A percentile compares a stretch with the other conserved stretches of the same genome.
These are phyloP conservation scores for Geoglossum glabrum DNA, from an alignment of 495 filamentous ascomycete genomes.

Conservation along the genomic window DNA sequence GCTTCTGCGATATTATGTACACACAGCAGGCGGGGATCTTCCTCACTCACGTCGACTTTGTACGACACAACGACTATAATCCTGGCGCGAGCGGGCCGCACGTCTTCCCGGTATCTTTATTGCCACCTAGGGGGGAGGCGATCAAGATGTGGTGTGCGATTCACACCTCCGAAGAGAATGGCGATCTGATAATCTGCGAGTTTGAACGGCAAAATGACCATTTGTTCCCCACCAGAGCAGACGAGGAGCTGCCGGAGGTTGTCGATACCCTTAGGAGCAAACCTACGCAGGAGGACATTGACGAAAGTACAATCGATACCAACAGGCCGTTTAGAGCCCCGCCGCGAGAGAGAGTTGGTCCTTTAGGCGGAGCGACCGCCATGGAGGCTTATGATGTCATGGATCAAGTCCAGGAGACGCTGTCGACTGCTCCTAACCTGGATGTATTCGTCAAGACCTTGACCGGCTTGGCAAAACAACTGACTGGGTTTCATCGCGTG, in stretches of 20 bases:
- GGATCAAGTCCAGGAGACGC: conserved; percentile 64
- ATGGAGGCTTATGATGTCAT: conserved; percentile 94
- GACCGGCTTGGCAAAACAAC: conserved; percentile 61
- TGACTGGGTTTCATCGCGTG: conserved; percentile 83
- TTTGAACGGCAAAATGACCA: conserved; percentile 78
- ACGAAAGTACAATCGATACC: conserved; percentile 48
- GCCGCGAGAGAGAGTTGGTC: conserved; percentile 42
- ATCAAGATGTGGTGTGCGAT: conserved; percentile 79
- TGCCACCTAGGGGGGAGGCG: conserved; percentile 25
- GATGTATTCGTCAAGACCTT: conserved; percentile 50
- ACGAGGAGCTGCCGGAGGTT: conserved; percentile 35
- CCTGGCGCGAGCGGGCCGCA: conserved; percentile 60
- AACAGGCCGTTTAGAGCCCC: conserved; percentile 65
- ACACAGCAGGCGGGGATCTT: conserved; percentile 70
- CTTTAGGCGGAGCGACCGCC: conserved; percentile 56
- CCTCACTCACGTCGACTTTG: conserved; percentile 74
- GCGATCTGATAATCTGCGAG: conserved; percentile 67
- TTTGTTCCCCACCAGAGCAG: conserved; percentile 42
- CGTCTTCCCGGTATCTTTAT: conserved; percentile 61
- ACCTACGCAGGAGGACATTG: conserved; percentile 51
- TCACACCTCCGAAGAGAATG: conserved; percentile 44
- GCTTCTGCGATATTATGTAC: conserved; percentile 60
- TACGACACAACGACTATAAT: conserved; percentile 59
- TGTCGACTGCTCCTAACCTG: conserved; percentile 46
- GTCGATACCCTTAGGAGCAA: conserved; percentile 46